Base-by-base conservation (phyloP, 225 moss, liverwort and hornwort species). In the Polytrichum formosum region DNA sequence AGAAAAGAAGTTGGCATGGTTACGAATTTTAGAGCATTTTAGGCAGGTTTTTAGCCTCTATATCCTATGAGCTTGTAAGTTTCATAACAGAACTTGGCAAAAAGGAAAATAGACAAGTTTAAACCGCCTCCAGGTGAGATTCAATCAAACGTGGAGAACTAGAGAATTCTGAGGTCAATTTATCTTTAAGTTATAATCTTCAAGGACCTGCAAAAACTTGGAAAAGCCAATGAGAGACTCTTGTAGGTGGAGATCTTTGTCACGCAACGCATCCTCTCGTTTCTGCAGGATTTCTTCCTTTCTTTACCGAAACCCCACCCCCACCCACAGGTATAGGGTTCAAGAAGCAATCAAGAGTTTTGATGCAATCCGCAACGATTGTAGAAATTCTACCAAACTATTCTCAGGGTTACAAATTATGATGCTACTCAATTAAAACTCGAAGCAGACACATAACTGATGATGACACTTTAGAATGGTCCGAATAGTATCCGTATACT, bases 211-310 rank as follows among this genome's bases (percentile, higher is more conserved):
- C 18, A 96, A 67, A 70, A 93, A 93, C 60, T 28, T 93, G 53
- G 95, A 96, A 35, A 90, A 96, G 0, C 90, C 84, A 81, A 93
- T 90, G 8, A 96, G 68, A 21, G 95, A 96, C 67, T 96, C 95
- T 72, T 96, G 95, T 64, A 96, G 67, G 25, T 75, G 65, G 26
- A 96, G 78, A 26, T 96, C 95, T 77, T 87, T 93, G n/a, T 88
- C 80, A 5, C 79, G 79, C 37, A 96, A 74, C 18, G 83, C 82
- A 73, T 96, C 95, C 77, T 96, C 93, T 64, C 79, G 79, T 64
- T 82, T 93, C 68, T 87, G 88, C 29, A 96, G 73, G 61, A 90
- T 58, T 67, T 91, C 93, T 71, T 93, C 93, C 53, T 93, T 93
- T 69, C 95, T 96, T 75, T 76, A 18, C 75, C 19, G 61, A 71